Evolutionary conservation across 768 basidiomycete species (phyloP).

Genomic region (Rhizopogon vinicolor): DNA sequence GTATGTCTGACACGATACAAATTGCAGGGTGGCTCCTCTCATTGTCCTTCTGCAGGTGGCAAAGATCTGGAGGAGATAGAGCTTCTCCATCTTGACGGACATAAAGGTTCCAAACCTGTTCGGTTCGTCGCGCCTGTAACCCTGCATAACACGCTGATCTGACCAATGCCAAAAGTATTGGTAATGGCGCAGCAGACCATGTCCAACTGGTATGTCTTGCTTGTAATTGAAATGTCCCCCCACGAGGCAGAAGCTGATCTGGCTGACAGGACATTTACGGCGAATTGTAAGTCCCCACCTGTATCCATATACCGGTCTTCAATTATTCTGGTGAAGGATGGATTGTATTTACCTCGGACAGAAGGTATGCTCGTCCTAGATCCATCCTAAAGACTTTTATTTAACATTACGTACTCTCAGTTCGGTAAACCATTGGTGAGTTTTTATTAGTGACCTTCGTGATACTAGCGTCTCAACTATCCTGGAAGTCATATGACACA

Average conservation of each 20-base stretch:
- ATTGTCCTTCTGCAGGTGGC: conserved; percentile 36
- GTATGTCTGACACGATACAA: conserved; percentile 28
- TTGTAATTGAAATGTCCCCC: background rate
- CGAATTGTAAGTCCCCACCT: conserved; percentile 53
- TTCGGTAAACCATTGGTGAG: conserved; percentile 74
- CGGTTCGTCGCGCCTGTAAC: conserved; percentile 31
- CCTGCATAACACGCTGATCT: background rate
- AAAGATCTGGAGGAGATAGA: conserved; percentile 85
- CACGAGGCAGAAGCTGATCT: background rate
- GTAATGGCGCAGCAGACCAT: conserved; percentile 95
- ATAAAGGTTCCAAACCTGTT: conserved; percentile 81
- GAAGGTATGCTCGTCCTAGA: conserved; percentile 49
- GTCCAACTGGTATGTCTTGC: conserved; percentile 63
- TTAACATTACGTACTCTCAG: conserved; percentile 28
- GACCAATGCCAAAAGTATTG: conserved; percentile 47
- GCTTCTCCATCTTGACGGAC: conserved; percentile 81
- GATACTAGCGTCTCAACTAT: conserved; percentile 1
- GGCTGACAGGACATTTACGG: conserved; percentile 86
- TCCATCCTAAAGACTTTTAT: background rate
- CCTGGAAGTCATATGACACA: conserved; percentile 48
- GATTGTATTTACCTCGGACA: conserved; percentile 96
- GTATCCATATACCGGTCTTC: background rate
- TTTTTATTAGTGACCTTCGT: conserved; percentile 4
- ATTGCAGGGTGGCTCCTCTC: background rate
- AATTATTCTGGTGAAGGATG: conserved; percentile 46